Percentiles rank a stretch among this genome's conserved stretches.
phyloP scores from a whole-genome alignment of 2,329 filamentous ascomycete genomes.

The Trichoderma gracile region DNA sequence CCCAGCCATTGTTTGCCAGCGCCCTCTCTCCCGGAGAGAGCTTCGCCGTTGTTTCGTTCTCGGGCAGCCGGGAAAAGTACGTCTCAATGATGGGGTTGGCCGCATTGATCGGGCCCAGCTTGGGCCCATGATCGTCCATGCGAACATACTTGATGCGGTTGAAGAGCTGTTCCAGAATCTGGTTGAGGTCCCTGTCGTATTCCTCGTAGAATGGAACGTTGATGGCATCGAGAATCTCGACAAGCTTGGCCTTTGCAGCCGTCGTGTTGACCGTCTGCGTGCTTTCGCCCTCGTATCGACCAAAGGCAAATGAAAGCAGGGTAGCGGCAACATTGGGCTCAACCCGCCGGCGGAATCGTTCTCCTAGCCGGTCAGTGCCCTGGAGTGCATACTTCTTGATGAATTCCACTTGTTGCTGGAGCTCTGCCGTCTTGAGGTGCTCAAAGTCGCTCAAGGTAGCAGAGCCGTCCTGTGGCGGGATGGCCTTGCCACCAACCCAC shows the following conservation, averaged over 20 bases:
- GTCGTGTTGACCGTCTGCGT: conserved; percentile 49
- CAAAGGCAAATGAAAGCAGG: conserved; percentile 46
- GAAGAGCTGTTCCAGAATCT: conserved; percentile 86
- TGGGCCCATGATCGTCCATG: conserved; percentile 88
- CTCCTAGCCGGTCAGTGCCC: conserved; percentile 73
- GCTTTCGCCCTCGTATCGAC: conserved; percentile 60
- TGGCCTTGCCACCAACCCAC: conserved; percentile 66
- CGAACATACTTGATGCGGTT: conserved; percentile 95
- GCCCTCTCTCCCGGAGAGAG: conserved; percentile 76
- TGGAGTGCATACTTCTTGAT: conserved; percentile 68
- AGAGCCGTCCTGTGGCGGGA: conserved; percentile 50
- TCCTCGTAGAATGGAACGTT: conserved; percentile 90
- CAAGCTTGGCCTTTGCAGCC: conserved; percentile 56
- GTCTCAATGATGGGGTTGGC: conserved; percentile 83
- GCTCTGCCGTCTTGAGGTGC: conserved; percentile 47
- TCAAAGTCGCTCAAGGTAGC: conserved; percentile 37
- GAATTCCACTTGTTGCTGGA: conserved; percentile 60
- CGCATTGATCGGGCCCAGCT: conserved; percentile 74
- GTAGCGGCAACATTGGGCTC: conserved; percentile 70
- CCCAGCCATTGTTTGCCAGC: conserved; percentile 95
- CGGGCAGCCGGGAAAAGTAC: conserved; percentile 88
- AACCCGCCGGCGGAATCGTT: conserved; percentile 71
- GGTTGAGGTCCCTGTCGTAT: conserved; percentile 79
- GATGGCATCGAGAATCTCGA: conserved; percentile 72
- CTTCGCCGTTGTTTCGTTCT: conserved; percentile 74